phyloP scores from a whole-genome alignment of 441 rosid genomes.

The Pelargonium australe region DNA sequence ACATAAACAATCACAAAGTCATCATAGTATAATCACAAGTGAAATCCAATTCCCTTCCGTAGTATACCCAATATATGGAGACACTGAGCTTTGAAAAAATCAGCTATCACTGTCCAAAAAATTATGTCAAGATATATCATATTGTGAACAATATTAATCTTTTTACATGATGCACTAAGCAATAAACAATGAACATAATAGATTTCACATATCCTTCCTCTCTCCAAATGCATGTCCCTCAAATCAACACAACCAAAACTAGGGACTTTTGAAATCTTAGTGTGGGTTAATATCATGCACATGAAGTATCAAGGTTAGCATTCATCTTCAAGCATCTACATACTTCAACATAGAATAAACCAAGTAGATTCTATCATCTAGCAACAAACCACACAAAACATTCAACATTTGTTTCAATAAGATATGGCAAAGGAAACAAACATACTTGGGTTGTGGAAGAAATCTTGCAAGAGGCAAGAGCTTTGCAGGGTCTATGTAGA shows the following conservation, averaged over 20 bases:
- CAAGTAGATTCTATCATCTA: neutral
- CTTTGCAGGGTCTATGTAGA: constrained; percentile 71
- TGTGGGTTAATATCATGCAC: no score
- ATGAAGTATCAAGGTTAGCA: neutral
- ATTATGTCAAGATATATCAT: no score
- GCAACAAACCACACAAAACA: neutral
- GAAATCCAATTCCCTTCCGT: neutral
- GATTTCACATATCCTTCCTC: no score
- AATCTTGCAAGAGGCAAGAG: constrained; percentile 80
- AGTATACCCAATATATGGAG: no score
- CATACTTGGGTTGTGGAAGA: constrained; percentile 90
- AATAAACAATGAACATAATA: no score
- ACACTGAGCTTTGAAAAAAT: no score
- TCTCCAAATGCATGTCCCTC: no score
- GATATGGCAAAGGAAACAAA: constrained; percentile 11
- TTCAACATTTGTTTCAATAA: neutral
- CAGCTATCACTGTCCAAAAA: no score
- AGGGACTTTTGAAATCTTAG: no score
- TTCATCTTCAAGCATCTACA: neutral
- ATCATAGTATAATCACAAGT: neutral
- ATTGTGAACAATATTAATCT: no score
- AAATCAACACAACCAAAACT: no score
- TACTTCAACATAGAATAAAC: neutral
- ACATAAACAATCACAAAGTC: neutral
- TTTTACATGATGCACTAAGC: no score